Base-by-base conservation (phyloP, 2,329 filamentous ascomycete species). In the Bertia moriformis region DNA sequence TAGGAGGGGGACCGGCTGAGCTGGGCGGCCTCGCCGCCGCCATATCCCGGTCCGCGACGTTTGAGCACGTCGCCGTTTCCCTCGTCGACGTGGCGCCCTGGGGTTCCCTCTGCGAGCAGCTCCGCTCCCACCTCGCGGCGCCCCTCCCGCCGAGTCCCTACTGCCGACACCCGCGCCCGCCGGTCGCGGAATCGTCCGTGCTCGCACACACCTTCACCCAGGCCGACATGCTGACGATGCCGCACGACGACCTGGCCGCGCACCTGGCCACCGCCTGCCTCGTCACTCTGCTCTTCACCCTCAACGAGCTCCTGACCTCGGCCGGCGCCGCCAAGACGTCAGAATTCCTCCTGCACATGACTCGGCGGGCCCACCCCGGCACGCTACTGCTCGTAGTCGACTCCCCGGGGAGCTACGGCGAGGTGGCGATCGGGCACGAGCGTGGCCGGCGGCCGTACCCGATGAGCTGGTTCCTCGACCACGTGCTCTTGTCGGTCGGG, bases 341-440 rank as follows among this genome's bases (percentile, higher is more conserved):
- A 0, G 64, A 66, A 3, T 79, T 96, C 46, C 66, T 98, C 0
- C 67, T 86, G 3, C 64, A 64, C 1, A 61, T 95, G 14, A 84
- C 82, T 0, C 62, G 71, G 2, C 47, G 60, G 1, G 53, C 83
- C 2, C 59, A 66, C 1, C 43, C 63, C 0, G 79, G 75, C 1
- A 73, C 84, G 2, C 56, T 89, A 29, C 62, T 96, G 1, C 70
- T 96, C 0, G 83, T 96, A 2, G 78, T 95, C 3, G 89, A 98
- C 56, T 94, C 86, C 48, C 86, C 91, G 0, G 91, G 91, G 1
- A 93, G 82, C 57, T 96, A 96, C 58, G n/a, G n/a, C n/a, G n/a
- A n/a, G n/a, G n/a, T n/a, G n/a, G n/a, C n/a, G n/a, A n/a, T n/a
- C n/a, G n/a, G n/a, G n/a, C n/a, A n/a, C n/a, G n/a, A n/a, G n/a